Evolutionary conservation across 345 rosid genomes (phyloP), one percentile per base, ranked within the genome.

Genomic region (Citrus reticulata): DNA sequence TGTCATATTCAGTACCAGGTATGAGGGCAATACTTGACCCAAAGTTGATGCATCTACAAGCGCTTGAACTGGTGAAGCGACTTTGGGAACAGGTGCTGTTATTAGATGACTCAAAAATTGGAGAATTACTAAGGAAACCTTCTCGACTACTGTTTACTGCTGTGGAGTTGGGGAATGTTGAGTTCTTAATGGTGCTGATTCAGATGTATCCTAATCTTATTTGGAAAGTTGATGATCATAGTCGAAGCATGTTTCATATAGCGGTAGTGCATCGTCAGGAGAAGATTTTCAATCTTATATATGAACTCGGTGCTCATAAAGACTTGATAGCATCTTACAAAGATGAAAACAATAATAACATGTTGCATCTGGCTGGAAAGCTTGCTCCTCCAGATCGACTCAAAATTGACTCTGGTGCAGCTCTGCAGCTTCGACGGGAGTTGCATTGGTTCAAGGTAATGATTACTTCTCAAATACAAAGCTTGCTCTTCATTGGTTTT

Each of bases 381-480:
- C 65, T 82, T 5, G 82, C 85, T 0, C 82, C 84, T 54, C 84
- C 73, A 0, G 60, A 65, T 72, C 77, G 85, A 27, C 84, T 88
- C 5, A 81, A 85, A 5, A 73, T 70, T 37, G 84, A 75, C 37
- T 82, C 87, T 0, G 87, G 91, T 14, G 87, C 87, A 75, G 89
- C 89, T 54, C 82, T 88, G 20, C 87, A 88, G 60, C 79, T 86
- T 62, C 89, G 75, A 58, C 77, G 82, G 42, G 89, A 86, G 57
- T 51, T 88, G 7, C 63, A 73, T 8, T 88, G 91, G 89, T 88
- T 84, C 65, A 83, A 88, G 89, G 90, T 87, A 60, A 17, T 1
- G n/a, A 46, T 13, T 46, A 29, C 55, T 68, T 25, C 11, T 30
- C 22, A 39, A 5, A 2, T 35, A 25, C 37, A 6, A 27, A 27